Conservation (phyloP, 176 grass and related monocot genomes). For the Triticum dicoccoides region DNA sequence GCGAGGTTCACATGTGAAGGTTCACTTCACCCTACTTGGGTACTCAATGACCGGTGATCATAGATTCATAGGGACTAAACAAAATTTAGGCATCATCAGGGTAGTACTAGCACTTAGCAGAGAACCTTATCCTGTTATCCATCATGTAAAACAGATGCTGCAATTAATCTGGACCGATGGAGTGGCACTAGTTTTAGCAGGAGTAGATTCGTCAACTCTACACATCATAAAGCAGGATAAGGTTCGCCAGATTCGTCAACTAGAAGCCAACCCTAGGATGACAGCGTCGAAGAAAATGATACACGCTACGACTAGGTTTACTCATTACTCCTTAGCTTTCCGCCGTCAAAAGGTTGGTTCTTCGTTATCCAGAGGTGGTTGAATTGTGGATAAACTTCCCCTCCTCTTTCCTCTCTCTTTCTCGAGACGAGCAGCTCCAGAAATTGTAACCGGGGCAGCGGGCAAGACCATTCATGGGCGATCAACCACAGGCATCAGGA, state of each 20-base stretch:
- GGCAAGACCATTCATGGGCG: neutral
- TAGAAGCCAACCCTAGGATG: neutral
- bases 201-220: constrained; percentile 20
- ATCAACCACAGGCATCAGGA: neutral
- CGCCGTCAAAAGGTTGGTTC: neutral
- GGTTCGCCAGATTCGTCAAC: neutral
- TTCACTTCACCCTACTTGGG: neutral
- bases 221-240: constrained; percentile 34
- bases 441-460: neutral
- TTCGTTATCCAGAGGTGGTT: neutral
- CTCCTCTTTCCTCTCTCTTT: neutral
- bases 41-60: neutral
- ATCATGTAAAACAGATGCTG: constrained; percentile 9
- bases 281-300: neutral
- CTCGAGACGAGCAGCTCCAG: neutral
- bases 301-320: neutral
- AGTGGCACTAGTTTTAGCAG: constrained; percentile 26
- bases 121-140: constrained; percentile 18
- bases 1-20: constrained; percentile 23
- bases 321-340: neutral
- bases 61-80: neutral
- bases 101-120: neutral
- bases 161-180: constrained; percentile 19
- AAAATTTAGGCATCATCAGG: constrained; percentile 16
- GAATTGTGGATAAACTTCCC: constrained; percentile 22